Evolutionary conservation across 2,329 filamentous ascomycete genomes (phyloP), one percentile per base, ranked within the genome.

Genomic region (Sclerotinia sclerotiorum): DNA sequence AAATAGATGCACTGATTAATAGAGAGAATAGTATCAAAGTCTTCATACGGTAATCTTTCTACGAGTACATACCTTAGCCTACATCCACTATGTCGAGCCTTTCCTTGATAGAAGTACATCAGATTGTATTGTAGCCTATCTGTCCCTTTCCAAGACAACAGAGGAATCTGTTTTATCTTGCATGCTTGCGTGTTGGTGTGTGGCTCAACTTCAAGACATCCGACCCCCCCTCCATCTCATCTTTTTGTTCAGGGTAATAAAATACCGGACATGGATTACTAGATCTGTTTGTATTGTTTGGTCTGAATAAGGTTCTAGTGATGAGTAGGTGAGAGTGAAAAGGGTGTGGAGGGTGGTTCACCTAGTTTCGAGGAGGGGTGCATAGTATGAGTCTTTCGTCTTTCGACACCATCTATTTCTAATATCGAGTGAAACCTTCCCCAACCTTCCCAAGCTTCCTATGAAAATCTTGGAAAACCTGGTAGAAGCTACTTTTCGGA

Each of bases 171-270:
- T 10, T 51, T 39, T 42, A 39, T 52, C 48, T 64, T 39, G 6
- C 49, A 39, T 39, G 39, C 42, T 49, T 57, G 42, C 42, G 42
- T 65, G 35, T 57, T 58, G 48, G 64, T 42, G 64, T 66, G 52
- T 66, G 64, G 64, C 54, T 66, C 51, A 66, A 66, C 64, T 66
- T 42, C 44, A 24, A 66, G 64, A 66, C 64, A 66, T 32, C 39
- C 42, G 32, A 58, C 42, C 42, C 35, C 35, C 35, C 42, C 63
- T 57, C 63, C 64, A 48, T 66, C 44, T 57, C 64, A 49, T 49
- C 54, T 57, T 49, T 58, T n/a, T 10, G 42, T 35, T 29, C 19
- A 58, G 54, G 64, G n/a, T 58, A 32, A 27, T 19, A 48, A 42
- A 66, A 66, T 66, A 65, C 63, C 63, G 63, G 42, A 57, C 63